Base-by-base conservation (phyloP, 768 basidiomycete genomes). In the Brasilioporus rufonigricans region DNA sequence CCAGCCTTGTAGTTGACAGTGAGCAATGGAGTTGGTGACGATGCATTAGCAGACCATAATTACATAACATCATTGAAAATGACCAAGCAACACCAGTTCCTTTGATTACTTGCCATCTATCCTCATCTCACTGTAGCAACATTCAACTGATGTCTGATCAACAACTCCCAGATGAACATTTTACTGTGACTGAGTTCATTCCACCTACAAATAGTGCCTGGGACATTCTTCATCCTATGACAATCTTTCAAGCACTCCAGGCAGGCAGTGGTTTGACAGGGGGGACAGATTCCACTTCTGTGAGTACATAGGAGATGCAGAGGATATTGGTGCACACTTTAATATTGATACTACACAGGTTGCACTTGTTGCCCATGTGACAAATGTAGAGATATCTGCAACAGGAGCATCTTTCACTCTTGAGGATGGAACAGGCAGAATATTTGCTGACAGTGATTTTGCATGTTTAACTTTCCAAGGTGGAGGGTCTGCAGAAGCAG, bases 231-330 rank as follows among this genome's bases (percentile, higher is more conserved):
- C 73, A 80, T 36, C 83, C 86, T 1, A 73, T 82, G 3, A 86
- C 83, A 8, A 74, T 87, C 29, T 75, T 74, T 27, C 86, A 87
- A 61, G 53, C 85, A 18, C 60, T 73, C 27, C 60, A 68, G n/a
- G 81, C 82, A 1, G 75, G 75, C 38, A 73, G 74, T 0, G 74
- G 76, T 35, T 78, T 80, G 63, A 62, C 64, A 9, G 75, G 84
- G 53, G 77, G 73, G 5, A 66, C 64, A 19, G 72, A 77, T 29
- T 65, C 77, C 26, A 61, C 16, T 39, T 0, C 2, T 35, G 64
- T 65, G 32, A 49, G 64, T 57, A 44, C 23, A 52, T 8, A 9
- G 5, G 21, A 39, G 7, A 18, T 43, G 10, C 9, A 23, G 63
- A 70, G 38, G 75, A 56, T 72, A 65, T 53, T n/a, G n/a, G n/a